Evolutionary conservation across 805 yeast species (phyloP).

Genomic region (Myxozyma geophila): DNA sequence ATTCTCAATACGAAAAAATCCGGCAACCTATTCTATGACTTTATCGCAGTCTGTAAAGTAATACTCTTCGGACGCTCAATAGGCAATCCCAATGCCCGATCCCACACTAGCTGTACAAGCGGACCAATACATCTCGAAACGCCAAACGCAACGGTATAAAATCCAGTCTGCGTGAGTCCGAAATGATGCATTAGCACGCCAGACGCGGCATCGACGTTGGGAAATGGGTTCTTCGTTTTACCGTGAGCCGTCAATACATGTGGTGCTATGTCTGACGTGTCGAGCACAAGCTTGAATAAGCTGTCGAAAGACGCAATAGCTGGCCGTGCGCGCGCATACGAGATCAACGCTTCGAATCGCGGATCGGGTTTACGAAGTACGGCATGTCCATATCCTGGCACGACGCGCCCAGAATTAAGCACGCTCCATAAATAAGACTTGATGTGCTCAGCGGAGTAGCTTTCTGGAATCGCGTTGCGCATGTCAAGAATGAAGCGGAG

Average conservation of each 20-base stretch:
- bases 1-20: too few species aligned
- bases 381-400: constrained; percentile 90
- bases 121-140: constrained; percentile 83
- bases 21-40: constrained; percentile 43
- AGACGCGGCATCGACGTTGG: constrained; percentile 80
- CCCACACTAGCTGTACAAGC: constrained; percentile 77
- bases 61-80: constrained; percentile 87
- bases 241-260: constrained; percentile 76
- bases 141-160: constrained; percentile 82
- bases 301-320: constrained; percentile 61
- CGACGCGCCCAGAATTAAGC: constrained; percentile 73
- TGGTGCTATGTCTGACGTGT: constrained; percentile 72
- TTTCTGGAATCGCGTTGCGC: constrained; percentile 48
- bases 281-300: constrained; percentile 67
- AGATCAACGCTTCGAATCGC: constrained; percentile 73
- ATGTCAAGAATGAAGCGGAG: constrained; percentile 71
- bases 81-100: constrained; percentile 75
- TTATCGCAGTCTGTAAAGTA: constrained; percentile 89
- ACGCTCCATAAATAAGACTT: constrained; percentile 72
- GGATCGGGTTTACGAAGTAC: constrained; percentile 84
- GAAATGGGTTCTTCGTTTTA: constrained; percentile 84
- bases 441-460: constrained; percentile 55
- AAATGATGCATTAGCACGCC: constrained; percentile 81
- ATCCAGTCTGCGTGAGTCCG: constrained; percentile 72
- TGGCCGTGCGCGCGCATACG: constrained; percentile 60